Evolutionary conservation across 148 eudicot genomes (phyloP).

Genomic region (Oxyria digyna): DNA sequence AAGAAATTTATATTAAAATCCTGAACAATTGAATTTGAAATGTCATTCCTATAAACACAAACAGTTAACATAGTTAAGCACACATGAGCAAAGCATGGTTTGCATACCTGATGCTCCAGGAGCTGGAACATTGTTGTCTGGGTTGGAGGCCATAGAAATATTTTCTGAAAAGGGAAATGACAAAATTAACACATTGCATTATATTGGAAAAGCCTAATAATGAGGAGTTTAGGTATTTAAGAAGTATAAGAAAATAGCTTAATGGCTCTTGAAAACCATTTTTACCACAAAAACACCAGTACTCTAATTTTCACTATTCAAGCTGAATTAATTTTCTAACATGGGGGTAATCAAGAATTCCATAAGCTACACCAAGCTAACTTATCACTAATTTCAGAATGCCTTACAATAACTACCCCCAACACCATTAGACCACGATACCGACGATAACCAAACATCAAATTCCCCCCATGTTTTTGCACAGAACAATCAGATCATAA

Average conservation of each 20-base stretch:
- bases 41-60: not conserved
- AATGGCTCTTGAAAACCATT: too few species aligned
- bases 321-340: too few species aligned
- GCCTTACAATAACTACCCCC: too few species aligned
- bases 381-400: too few species aligned
- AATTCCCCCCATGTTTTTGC: not conserved
- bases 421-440: not conserved
- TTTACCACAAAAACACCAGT: too few species aligned
- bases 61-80: too few species aligned
- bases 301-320: too few species aligned
- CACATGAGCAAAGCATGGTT: not conserved
- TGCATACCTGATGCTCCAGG: conserved; percentile 6
- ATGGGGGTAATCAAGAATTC: too few species aligned
- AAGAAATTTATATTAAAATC: not conserved
- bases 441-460: not conserved
- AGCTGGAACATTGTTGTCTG: conserved; percentile 4
- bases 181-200: not conserved
- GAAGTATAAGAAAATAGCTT: too few species aligned
- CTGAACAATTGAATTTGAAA: not conserved
- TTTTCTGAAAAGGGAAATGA: not conserved
- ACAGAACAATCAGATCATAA: not conserved
- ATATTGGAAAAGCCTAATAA: not conserved
- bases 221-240: not conserved
- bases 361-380: too few species aligned
- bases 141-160: conserved; percentile 9